A percentile compares a stretch with the other conserved stretches of the same genome.
These are phyloP conservation scores for Pythium brachiatum DNA, from an alignment of 352 stramenopile species.

Conservation along the genomic window DNA sequence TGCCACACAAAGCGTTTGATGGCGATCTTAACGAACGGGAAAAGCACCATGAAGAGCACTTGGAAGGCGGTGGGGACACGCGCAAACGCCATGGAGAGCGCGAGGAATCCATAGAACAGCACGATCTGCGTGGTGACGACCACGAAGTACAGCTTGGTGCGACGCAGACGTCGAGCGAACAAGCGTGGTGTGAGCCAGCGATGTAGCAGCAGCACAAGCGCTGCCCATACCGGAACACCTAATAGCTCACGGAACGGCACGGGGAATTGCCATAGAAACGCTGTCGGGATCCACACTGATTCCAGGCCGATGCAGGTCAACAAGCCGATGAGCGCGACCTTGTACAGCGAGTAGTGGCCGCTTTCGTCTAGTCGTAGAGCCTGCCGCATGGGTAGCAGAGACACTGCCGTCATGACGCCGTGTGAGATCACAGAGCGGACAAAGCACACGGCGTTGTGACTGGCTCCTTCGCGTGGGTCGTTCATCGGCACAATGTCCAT, in stretches of 20 bases:
- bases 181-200: not conserved
- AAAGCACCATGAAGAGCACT: constrained; percentile 3
- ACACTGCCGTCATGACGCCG: constrained; percentile 7
- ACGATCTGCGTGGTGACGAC: constrained; percentile 9
- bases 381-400: constrained; percentile 14
- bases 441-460: constrained; percentile 9
- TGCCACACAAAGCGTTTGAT: constrained; percentile 13
- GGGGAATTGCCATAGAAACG: constrained; percentile 18
- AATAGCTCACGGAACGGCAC: constrained; percentile 21
- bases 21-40: constrained; percentile 14
- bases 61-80: not conserved
- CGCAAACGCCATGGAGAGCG: constrained; percentile 7
- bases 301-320: constrained; percentile 14
- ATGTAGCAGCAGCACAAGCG: not conserved
- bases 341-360: constrained; percentile 6
- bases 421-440: constrained; percentile 12
- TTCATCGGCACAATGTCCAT: constrained; percentile 17
- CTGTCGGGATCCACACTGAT: constrained; percentile 9
- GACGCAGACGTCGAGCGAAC: not conserved
- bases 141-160: constrained; percentile 1
- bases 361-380: constrained; percentile 12
- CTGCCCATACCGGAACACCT: not conserved
- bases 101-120: constrained; percentile 13
- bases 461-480: not conserved
- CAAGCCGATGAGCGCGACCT: constrained; percentile 8